phyloP scores from a whole-genome alignment of 495 filamentous ascomycete genomes.

The Hypoxylon lienhwacheense region DNA sequence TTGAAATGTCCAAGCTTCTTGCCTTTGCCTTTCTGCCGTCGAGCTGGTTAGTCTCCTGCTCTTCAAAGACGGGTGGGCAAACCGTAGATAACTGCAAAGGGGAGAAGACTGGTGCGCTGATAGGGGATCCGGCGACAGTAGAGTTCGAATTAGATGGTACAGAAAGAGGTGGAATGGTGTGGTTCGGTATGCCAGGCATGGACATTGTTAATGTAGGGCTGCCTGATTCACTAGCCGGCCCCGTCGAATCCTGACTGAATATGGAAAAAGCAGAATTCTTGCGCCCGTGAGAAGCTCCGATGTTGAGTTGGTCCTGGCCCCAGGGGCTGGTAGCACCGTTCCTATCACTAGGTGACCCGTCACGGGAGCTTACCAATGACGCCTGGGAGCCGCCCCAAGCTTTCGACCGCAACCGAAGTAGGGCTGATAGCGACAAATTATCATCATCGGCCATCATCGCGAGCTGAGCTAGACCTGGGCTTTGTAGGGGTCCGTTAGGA shows the following conservation, averaged over 20 bases:
- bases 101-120: conserved; percentile 32
- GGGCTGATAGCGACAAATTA: conserved; percentile 65
- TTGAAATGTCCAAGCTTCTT: conserved; percentile 9
- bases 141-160: conserved; percentile 29
- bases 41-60: conserved; percentile 37
- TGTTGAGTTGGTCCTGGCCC: conserved; percentile 29
- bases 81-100: conserved; percentile 27
- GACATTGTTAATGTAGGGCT: conserved; percentile 47
- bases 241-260: conserved; percentile 43
- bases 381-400: conserved; percentile 82
- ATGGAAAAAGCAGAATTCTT: conserved; percentile 49
- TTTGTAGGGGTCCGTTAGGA: conserved; percentile 45
- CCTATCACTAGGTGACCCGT: conserved; percentile 58
- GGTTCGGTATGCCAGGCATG: conserved; percentile 28
- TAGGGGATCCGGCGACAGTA: conserved; percentile 7
- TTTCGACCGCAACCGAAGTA: conserved; percentile 70
- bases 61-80: conserved; percentile 47
- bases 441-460: conserved; percentile 71
- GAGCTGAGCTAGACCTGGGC: conserved; percentile 71
- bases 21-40: neutral
- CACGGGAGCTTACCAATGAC: conserved; percentile 64
- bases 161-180: conserved; percentile 25
- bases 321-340: conserved; percentile 40
- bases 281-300: conserved; percentile 33
- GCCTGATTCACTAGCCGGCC: conserved; percentile 41